These are phyloP conservation scores for Vavraia culicis DNA, from an alignment of 371 early-diverging fungal genomes.

Conservation along the genomic window DNA sequence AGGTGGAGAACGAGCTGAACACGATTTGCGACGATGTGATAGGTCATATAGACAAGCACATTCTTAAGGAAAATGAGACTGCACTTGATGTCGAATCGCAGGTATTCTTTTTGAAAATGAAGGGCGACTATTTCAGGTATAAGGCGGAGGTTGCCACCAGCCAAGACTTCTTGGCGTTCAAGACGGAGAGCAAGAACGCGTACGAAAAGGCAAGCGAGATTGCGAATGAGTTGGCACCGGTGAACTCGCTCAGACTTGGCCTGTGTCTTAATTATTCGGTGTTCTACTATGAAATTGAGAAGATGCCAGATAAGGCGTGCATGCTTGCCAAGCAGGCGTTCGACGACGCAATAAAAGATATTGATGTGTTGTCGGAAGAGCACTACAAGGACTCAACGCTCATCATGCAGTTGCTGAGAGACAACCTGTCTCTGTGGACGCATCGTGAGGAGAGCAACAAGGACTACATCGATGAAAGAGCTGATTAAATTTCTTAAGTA, in stretches of 20 bases:
- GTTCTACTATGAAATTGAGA: slow-evolving; percentile 96
- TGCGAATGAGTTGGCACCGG: slow-evolving; percentile 72
- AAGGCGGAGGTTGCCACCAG: slow-evolving; percentile 80
- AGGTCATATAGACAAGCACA: slow-evolving; percentile 59
- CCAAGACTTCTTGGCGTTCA: slow-evolving; percentile 57
- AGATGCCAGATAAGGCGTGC: slow-evolving; percentile 89
- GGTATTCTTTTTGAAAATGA: slow-evolving; percentile 98
- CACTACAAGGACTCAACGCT: slow-evolving; percentile 98
- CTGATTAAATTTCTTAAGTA: too few species aligned
- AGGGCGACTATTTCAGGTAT: slow-evolving; percentile 97
- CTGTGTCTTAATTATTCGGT: slow-evolving; percentile 99
- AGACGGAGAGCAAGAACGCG: slow-evolving; percentile 66
- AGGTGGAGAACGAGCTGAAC: slow-evolving; percentile 72
- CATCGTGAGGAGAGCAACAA: slow-evolving; percentile 14
- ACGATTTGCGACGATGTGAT: slow-evolving; percentile 83
- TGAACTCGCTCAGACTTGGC: slow-evolving; percentile 94
- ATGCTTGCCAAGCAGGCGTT: slow-evolving; percentile 92
- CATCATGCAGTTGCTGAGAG: slow-evolving; percentile 97
- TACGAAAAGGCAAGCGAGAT: slow-evolving; percentile 81
- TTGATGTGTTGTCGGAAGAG: slow-evolving; percentile 90
- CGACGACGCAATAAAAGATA: slow-evolving; percentile 94
- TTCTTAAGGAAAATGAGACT: slow-evolving; percentile 49
- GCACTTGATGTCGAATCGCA: slow-evolving; percentile 51
- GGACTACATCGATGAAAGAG: too few species aligned
- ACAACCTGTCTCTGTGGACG: slow-evolving; percentile 97